These are phyloP conservation scores for Calendula officinalis DNA, from an alignment of 129 eudicot genomes.

Conservation along the genomic window DNA sequence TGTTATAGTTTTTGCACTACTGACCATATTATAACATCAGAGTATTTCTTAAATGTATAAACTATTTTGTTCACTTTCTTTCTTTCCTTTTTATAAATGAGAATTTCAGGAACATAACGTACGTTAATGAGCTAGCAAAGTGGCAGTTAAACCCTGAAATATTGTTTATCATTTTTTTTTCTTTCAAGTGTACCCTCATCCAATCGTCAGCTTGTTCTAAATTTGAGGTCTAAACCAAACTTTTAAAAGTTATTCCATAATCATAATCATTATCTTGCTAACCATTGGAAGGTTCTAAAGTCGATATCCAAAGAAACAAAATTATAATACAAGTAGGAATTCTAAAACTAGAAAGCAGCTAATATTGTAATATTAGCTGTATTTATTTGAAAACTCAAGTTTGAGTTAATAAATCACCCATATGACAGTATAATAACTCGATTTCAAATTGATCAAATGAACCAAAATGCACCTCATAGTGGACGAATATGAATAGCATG, in stretches of 20 bases:
- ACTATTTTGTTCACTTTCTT: too few relatives aligned
- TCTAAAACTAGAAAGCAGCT: not conserved
- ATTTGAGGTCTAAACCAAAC: constrained; percentile 1
- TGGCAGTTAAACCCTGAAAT: not conserved
- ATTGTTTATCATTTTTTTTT: not conserved
- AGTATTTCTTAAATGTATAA: too few relatives aligned
- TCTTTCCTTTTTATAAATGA: not conserved
- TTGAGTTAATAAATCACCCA: constrained; percentile 16
- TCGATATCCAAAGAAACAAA: constrained; percentile 2
- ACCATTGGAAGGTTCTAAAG: not conserved
- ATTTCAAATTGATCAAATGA: too few relatives aligned
- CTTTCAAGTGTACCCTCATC: not conserved
- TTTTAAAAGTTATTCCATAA: not conserved
- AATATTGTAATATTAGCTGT: not conserved
- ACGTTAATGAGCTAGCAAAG: too few relatives aligned
- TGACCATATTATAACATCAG: too few relatives aligned
- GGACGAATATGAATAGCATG: too few relatives aligned
- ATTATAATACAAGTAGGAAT: constrained; percentile 4
- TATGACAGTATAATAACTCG: not conserved
- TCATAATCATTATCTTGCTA: constrained; percentile 13
- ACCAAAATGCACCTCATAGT: too few relatives aligned
- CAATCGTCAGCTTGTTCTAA: not conserved
- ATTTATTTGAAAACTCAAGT: not conserved
- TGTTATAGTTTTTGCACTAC: too few relatives aligned
- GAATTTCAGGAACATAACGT: not conserved